A percentile compares a stretch with the other conserved stretches of the same genome.
These are phyloP conservation scores for Candida tibetensis DNA, from an alignment of 805 yeast species.

Conservation along the genomic window DNA sequence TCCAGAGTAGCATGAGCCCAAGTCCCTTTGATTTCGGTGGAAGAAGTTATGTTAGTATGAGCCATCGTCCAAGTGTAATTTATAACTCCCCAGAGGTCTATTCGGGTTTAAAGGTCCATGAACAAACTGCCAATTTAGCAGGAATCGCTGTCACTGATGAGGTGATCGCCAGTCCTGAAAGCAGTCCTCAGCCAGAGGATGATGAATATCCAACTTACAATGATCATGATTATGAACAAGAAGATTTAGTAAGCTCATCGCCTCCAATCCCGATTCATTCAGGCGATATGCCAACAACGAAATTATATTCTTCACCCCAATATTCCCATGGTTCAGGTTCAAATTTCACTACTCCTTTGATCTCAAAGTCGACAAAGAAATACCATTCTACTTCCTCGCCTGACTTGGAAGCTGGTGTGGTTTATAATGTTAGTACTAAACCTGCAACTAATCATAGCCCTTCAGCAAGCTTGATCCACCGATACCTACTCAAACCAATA, in stretches of 20 bases:
- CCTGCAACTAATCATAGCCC: not conserved
- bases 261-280: slow-evolving; percentile 10
- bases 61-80: slow-evolving; percentile 25
- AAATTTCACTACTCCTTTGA: slow-evolving; percentile 14
- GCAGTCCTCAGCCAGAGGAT: not conserved
- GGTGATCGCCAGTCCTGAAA: slow-evolving; percentile 8
- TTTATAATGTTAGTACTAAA: not conserved
- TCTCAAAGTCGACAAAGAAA: slow-evolving; percentile 7
- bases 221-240: slow-evolving; percentile 3
- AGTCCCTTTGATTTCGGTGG: slow-evolving; percentile 33
- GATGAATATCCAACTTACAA: slow-evolving; percentile 4
- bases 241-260: slow-evolving; percentile 3
- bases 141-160: slow-evolving; percentile 51
- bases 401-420: slow-evolving; percentile 12
- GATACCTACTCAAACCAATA: slow-evolving; percentile 33
- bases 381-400: slow-evolving; percentile 4
- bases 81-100: slow-evolving; percentile 44
- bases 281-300: not conserved
- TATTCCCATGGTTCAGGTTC: slow-evolving; percentile 3
- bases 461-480: slow-evolving; percentile 3
- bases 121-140: slow-evolving; percentile 56
- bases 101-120: slow-evolving; percentile 50
- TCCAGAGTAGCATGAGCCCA: slow-evolving; percentile 12
- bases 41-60: slow-evolving; percentile 37
- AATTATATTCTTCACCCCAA: slow-evolving; percentile 1